Conservation (phyloP, 2,329 filamentous ascomycete genomes). For the Ophiostoma fasciatum region DNA sequence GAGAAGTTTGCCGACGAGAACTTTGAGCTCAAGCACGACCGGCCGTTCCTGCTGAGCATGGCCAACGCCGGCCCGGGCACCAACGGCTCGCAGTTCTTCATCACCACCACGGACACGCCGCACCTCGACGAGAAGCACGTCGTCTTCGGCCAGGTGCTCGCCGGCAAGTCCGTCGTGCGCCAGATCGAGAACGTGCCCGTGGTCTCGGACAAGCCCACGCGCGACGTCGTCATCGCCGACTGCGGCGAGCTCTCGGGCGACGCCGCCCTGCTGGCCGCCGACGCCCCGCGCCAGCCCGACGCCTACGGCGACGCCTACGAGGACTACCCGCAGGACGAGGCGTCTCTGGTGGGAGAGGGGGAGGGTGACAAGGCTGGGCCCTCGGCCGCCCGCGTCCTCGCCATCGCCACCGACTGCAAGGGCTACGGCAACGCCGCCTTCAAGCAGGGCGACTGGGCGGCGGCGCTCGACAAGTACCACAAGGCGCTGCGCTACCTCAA, state of each 20-base stretch:
- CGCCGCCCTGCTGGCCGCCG: slow-evolving; percentile 46
- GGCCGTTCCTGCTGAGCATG: slow-evolving; percentile 91
- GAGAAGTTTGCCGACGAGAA: slow-evolving; percentile 97
- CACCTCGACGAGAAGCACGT: slow-evolving; percentile 92
- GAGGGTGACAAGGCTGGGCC: slow-evolving; percentile 40
- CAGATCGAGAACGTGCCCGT: slow-evolving; percentile 77
- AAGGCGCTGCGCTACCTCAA: slow-evolving; percentile 84
- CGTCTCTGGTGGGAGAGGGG: slow-evolving; percentile 32
- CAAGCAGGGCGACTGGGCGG: slow-evolving; percentile 55
- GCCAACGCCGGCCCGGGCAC: slow-evolving; percentile 90
- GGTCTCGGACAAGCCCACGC: slow-evolving; percentile 59
- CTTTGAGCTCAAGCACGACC: slow-evolving; percentile 81
- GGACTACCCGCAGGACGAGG: slow-evolving; percentile 84
- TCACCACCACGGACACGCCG: slow-evolving; percentile 88
- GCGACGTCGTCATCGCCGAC: slow-evolving; percentile 61
- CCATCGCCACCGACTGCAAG: slow-evolving; percentile 76
- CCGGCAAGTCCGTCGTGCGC: slow-evolving; percentile 80
- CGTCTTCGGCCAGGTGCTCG: slow-evolving; percentile 88
- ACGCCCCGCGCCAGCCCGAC: slow-evolving; percentile 53
- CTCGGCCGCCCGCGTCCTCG: slow-evolving; percentile 51
- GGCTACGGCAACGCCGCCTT: slow-evolving; percentile 86
- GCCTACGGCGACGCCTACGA: slow-evolving; percentile 82
- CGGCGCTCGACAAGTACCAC: slow-evolving; percentile 82
- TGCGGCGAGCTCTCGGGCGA: slow-evolving; percentile 73
- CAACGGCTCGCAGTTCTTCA: slow-evolving; percentile 97